Conservation (phyloP, 1,284 basidiomycete species). For the Sanghuangporus sanghuang region DNA sequence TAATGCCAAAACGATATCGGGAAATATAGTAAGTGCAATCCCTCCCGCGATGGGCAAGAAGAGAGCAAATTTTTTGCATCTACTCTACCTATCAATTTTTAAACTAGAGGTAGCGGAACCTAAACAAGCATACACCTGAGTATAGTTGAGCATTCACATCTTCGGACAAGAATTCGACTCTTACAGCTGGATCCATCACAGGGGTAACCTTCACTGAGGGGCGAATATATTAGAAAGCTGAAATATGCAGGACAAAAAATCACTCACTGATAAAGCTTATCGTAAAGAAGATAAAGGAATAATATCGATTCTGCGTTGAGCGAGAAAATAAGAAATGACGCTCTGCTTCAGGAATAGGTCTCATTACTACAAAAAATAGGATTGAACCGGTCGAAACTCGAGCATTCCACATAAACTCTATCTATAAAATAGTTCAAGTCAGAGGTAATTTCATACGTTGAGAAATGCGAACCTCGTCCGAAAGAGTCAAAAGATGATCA, state of each 20-base stretch:
- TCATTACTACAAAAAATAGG: not conserved
- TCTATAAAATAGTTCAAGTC: not conserved
- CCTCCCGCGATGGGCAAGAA: constrained; percentile 10
- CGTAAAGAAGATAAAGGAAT: not conserved
- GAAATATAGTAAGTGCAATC: not conserved
- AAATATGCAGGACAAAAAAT: too few species aligned
- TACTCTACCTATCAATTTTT: not conserved
- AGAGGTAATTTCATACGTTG: not conserved
- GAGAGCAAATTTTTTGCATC: constrained; percentile 3
- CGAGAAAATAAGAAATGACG: not conserved
- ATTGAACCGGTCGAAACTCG: not conserved
- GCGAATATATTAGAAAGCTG: not conserved
- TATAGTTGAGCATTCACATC: not conserved
- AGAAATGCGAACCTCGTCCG: not conserved
- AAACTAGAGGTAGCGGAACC: not conserved
- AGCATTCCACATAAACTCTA: not conserved
- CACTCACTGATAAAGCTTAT: not conserved
- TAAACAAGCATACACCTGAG: not conserved
- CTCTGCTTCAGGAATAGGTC: not conserved
- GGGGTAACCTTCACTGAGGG: not conserved
- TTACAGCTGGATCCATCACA: not conserved
- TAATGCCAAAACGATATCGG: constrained; percentile 3
- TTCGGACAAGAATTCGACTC: not conserved
- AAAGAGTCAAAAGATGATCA: constrained; percentile 1
- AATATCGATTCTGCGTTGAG: not conserved